phyloP scores from a whole-genome alignment of 306 rosid species.

The Sphenostylis stenocarpa region DNA sequence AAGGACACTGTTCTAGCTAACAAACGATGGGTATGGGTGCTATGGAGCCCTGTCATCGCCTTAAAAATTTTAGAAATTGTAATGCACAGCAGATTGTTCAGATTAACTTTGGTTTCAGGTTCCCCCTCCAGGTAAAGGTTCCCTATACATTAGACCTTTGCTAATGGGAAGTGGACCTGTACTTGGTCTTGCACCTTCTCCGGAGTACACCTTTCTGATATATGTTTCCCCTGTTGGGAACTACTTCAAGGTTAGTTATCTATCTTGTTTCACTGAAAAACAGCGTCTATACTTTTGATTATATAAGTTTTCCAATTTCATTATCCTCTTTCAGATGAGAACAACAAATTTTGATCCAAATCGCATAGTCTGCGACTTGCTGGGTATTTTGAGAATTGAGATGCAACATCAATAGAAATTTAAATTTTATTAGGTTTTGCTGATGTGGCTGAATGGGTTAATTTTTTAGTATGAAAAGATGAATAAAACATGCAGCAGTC shows the following conservation, averaged over 20 bases:
- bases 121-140: constrained; percentile 94
- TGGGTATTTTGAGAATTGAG: constrained; percentile 1
- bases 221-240: constrained; percentile 98
- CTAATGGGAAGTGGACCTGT: constrained; percentile 97
- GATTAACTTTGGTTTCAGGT: constrained; percentile 55
- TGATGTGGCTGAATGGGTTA: background rate
- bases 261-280: background rate
- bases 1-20: constrained; percentile 87
- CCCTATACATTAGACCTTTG: constrained; percentile 91
- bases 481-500: background rate
- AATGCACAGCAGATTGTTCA: background rate
- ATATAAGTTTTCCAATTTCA: background rate
- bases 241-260: constrained; percentile 78
- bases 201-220: constrained; percentile 91
- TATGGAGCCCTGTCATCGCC: background rate
- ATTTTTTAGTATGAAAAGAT: constrained; percentile 1
- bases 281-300: background rate
- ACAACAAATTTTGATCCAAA: constrained; percentile 1
- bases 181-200: constrained; percentile 97
- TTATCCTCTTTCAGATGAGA: background rate
- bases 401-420: background rate
- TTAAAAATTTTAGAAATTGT: background rate
- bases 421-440: background rate
- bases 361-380: background rate
- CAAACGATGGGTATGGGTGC: constrained; percentile 98